A percentile compares a stretch with the other conserved stretches of the same genome.
phyloP scores from a whole-genome alignment of 768 basidiomycete genomes.

The Podaxis sp. region DNA sequence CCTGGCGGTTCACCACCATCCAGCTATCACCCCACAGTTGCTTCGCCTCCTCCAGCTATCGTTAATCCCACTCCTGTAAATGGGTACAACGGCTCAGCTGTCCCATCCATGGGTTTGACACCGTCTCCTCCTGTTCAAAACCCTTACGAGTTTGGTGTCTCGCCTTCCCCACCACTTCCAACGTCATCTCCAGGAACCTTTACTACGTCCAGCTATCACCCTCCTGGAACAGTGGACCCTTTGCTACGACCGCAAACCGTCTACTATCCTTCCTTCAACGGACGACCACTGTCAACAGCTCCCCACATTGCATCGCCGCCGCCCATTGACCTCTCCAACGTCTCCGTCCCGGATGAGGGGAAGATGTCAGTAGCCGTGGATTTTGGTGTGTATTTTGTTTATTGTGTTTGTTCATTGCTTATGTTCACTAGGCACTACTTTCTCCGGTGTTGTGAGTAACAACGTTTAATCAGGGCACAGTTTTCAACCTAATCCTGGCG shows the following conservation, averaged over 20 bases:
- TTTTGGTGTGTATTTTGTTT: slow-evolving; percentile 55
- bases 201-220: slow-evolving; percentile 25
- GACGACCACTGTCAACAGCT: slow-evolving; percentile 24
- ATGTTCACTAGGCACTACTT: slow-evolving; percentile 67
- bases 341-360: slow-evolving; percentile 54
- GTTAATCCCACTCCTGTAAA: slow-evolving; percentile 27
- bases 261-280: slow-evolving; percentile 22
- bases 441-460: slow-evolving; percentile 77
- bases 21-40: slow-evolving; percentile 36
- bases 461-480: not conserved
- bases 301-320: slow-evolving; percentile 24
- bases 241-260: slow-evolving; percentile 33
- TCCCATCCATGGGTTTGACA: slow-evolving; percentile 33
- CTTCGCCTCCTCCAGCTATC: slow-evolving; percentile 46
- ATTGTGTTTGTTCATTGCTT: not conserved
- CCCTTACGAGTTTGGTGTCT: slow-evolving; percentile 28
- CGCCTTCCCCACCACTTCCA: slow-evolving; percentile 20
- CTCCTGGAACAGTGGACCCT: slow-evolving; percentile 23
- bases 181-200: slow-evolving; percentile 20
- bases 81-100: slow-evolving; percentile 24
- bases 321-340: slow-evolving; percentile 21
- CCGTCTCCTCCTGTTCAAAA: slow-evolving; percentile 39
- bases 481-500: slow-evolving; percentile 12
- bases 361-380: slow-evolving; percentile 83
- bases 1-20: slow-evolving; percentile 20